Evolutionary conservation across 2,329 filamentous ascomycete genomes (phyloP).

Genomic region (Venturia aucupariae): DNA sequence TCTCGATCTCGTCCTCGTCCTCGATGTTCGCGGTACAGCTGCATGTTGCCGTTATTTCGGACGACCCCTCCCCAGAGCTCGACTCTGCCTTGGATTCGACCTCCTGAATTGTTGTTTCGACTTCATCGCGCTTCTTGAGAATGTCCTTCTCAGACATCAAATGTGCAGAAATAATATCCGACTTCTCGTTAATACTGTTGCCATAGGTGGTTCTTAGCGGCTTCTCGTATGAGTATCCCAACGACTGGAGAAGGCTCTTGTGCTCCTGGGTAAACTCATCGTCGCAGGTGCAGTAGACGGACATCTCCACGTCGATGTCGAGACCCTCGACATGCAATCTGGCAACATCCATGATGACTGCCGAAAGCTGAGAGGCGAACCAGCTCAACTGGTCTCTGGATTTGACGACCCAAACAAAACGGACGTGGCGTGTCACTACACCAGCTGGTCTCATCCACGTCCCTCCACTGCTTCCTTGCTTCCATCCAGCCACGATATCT

Average conservation of each 20-base stretch:
- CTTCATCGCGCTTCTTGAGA: constrained; percentile 14
- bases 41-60: constrained; percentile 29
- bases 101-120: constrained; percentile 23
- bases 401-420: constrained; percentile 52
- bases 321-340: constrained; percentile 28
- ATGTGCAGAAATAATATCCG: not conserved
- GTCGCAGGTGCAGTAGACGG: constrained; percentile 48
- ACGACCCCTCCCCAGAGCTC: constrained; percentile 15
- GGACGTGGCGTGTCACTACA: constrained; percentile 39
- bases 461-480: constrained; percentile 21
- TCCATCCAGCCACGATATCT: constrained; percentile 43
- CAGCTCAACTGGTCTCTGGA: constrained; percentile 43
- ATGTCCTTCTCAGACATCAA: constrained; percentile 19
- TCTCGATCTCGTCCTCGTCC: constrained; percentile 25
- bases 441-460: constrained; percentile 20
- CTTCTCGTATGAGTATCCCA: not conserved
- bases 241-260: constrained; percentile 15
- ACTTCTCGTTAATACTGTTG: not conserved
- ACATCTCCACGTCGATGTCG: constrained; percentile 40
- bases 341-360: constrained; percentile 35
- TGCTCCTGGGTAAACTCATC: constrained; percentile 36
- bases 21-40: constrained; percentile 42
- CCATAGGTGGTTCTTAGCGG: not conserved
- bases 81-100: constrained; percentile 16
- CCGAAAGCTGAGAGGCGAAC: constrained; percentile 43